Evolutionary conservation across 2,329 filamentous ascomycete species (phyloP).

Genomic region (Venturia effusa): DNA sequence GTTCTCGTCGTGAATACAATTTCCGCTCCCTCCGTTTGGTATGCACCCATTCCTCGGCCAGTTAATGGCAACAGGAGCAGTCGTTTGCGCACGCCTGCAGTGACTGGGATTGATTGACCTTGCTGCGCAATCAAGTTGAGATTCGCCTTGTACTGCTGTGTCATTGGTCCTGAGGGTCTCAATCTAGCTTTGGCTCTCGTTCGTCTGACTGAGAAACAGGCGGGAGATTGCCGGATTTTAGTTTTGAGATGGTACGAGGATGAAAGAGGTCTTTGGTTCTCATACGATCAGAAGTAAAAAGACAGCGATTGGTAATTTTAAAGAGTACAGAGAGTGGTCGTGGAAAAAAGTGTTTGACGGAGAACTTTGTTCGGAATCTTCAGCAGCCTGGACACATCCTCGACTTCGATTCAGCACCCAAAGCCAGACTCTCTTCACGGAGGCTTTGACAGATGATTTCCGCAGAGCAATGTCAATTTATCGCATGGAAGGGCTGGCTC

Average conservation of each 20-base stretch:
- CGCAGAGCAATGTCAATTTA: too few species aligned
- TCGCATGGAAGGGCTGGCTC: too few species aligned
- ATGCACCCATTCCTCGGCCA: not conserved
- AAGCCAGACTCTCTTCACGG: too few species aligned
- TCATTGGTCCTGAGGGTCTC: not conserved
- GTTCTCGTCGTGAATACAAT: too few species aligned
- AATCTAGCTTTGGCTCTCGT: not conserved
- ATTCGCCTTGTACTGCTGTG: not conserved
- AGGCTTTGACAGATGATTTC: too few species aligned
- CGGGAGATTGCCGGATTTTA: not conserved
- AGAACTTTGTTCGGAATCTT: too few species aligned
- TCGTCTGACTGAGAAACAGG: not conserved
- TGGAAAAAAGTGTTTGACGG: too few species aligned
- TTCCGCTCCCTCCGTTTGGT: not conserved
- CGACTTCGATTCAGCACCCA: too few species aligned
- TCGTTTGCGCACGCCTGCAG: not conserved
- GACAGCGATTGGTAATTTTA: too few species aligned
- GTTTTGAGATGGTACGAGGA: not conserved
- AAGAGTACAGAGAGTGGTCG: too few species aligned
- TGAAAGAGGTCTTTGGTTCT: not conserved
- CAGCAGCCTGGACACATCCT: too few species aligned
- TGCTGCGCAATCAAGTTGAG: not conserved
- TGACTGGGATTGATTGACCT: not conserved
- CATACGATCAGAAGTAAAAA: not conserved
- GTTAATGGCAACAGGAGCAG: not conserved